Evolutionary conservation across 2,329 filamentous ascomycete species (phyloP), one percentile per base, ranked within the genome.

Genomic region (Ophiocordyceps australis): DNA sequence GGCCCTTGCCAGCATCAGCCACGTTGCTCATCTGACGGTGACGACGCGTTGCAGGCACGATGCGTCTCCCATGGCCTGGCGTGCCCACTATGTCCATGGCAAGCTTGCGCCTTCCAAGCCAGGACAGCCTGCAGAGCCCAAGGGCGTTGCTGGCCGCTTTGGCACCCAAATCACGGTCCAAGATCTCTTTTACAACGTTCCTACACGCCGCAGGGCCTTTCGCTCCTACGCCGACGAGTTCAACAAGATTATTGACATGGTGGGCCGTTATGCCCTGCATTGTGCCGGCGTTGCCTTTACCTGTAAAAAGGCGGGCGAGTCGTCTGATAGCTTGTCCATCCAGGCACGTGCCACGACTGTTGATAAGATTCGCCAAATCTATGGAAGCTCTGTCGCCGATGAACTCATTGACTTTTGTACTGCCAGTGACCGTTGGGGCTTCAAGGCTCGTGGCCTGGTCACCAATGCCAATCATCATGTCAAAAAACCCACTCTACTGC

Each of bases 81-180:
- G 80, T 45, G 85, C 85, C 14, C 72, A 80, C 36, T 98, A 93
- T 45, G 69, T 78, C 13, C 74, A 80, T 43, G 86, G 89, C 10
- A 80, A 74, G 36, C 62, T 95, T 23, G 66, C 70, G 6, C 74
- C 86, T 10, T 59, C 79, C 8, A 95, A 95, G 45, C 83, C 86
- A 9, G 86, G 86, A 9, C 85, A 93, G 45, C 72, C 63, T 35
- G 61, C 78, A 2, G 83, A 92, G 21, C 89, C 89, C 3, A 93
- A 82, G 43, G 74, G 82, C 5, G 79, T 75, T 20, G 86, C 89
- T 23, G 89, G 89, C 11, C 70, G 85, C 11, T 75, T 71, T 34
- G 89, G 89, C 7, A 98, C 89, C 3, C 85, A 94, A 41, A 93
- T 98, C 41, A 85, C 81, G 1, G 85, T 98, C 11, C 86, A 98